Percentiles rank a stretch among this genome's conserved stretches.
phyloP scores from a whole-genome alignment of 192 early-diverging fungal species.

The Chytriomyces sp. region DNA sequence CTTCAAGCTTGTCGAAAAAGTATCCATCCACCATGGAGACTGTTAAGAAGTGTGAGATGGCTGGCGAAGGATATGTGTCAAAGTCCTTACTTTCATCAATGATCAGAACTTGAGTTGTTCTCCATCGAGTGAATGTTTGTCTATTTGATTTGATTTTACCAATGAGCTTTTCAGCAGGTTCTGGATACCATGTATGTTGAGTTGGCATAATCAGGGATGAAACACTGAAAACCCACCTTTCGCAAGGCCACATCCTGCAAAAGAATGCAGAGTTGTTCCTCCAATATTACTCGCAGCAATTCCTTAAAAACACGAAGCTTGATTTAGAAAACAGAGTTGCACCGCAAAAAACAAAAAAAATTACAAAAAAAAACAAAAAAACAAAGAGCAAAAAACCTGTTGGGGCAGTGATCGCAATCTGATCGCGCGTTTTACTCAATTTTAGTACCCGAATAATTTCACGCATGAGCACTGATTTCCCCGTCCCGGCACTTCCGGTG shows the following conservation, averaged over 20 bases:
- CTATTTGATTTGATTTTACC: conserved; percentile 22
- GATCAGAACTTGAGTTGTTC: conserved; percentile 46
- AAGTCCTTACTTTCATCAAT: conserved; percentile 52
- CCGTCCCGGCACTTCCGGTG: conserved; percentile 62
- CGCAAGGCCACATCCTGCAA: conserved; percentile 54
- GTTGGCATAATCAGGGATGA: neutral
- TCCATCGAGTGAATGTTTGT: conserved; percentile 38
- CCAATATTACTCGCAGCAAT: conserved; percentile 67
- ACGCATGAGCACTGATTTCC: conserved; percentile 48
- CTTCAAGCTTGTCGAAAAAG: conserved; percentile 54
- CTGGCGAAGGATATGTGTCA: neutral
- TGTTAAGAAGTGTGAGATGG: neutral
- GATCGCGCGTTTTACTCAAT: conserved; percentile 31
- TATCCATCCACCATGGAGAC: conserved; percentile 59
- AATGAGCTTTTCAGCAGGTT: neutral
- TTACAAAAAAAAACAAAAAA: neutral
- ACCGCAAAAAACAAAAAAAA: neutral
- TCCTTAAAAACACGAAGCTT: conserved; percentile 41
- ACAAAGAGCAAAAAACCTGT: neutral
- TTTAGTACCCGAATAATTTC: conserved; percentile 48
- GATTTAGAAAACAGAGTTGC: too few relatives aligned
- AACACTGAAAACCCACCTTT: conserved; percentile 29
- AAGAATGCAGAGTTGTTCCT: conserved; percentile 63
- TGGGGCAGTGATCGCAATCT: conserved; percentile 56
- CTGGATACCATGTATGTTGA: neutral